Conservation (phyloP, 257 asterid species). For the Salvia hispanica region DNA sequence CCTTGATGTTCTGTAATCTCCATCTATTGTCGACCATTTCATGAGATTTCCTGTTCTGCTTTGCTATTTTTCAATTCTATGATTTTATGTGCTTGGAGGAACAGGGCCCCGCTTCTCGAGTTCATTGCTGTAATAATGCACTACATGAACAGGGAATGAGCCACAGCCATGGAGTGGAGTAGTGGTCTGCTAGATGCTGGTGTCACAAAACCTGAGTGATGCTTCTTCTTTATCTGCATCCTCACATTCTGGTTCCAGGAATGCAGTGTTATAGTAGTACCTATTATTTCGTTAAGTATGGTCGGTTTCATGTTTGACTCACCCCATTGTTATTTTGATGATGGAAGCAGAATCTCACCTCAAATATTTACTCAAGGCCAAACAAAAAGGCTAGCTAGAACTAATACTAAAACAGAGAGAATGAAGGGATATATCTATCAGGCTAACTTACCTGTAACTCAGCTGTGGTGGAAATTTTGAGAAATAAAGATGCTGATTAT, state of each 20-base stretch:
- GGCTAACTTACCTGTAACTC: too few species aligned
- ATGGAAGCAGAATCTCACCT: slow-evolving; percentile 51
- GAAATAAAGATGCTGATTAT: too few species aligned
- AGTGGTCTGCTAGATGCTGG: slow-evolving; percentile 47
- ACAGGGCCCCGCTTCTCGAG: slow-evolving; percentile 24
- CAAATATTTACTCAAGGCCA: slow-evolving; percentile 69
- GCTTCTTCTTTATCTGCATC: slow-evolving; percentile 49
- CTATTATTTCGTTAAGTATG: slow-evolving; percentile 53
- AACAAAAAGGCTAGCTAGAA: slow-evolving; percentile 64
- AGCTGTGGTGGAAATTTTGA: too few species aligned
- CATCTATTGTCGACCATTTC: slow-evolving; percentile 25
- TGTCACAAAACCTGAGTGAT: slow-evolving; percentile 21
- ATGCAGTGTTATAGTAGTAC: slow-evolving; percentile 45
- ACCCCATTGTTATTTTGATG: slow-evolving; percentile 53
- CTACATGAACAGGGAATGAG: slow-evolving; percentile 41
- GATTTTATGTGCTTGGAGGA: too few species aligned
- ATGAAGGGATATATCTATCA: too few species aligned
- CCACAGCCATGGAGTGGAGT: too few species aligned
- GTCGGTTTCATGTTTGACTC: slow-evolving; percentile 64
- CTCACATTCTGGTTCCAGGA: slow-evolving; percentile 57
- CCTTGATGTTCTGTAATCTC: slow-evolving; percentile 29
- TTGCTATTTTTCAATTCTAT: slow-evolving; percentile 30
- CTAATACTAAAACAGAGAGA: slow-evolving; percentile 51
- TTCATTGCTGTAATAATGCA: slow-evolving; percentile 36
- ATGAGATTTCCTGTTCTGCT: slow-evolving; percentile 21